Percentiles rank a stretch among this genome's conserved stretches.
These are phyloP conservation scores for Sugiyamaella pinicola DNA, from an alignment of 1,139 yeast genomes.

Conservation along the genomic window DNA sequence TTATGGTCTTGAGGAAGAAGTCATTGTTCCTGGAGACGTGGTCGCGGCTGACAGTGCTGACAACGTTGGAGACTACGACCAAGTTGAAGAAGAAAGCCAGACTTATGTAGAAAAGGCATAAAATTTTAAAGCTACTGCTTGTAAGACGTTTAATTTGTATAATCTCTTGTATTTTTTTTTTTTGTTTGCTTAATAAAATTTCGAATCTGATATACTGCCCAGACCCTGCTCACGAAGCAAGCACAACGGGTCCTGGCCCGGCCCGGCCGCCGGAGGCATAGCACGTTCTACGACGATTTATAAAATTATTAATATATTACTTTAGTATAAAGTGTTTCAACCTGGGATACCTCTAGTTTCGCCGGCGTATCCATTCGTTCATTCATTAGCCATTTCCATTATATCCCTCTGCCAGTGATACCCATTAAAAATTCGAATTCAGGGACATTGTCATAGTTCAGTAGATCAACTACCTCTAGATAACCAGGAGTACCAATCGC, in stretches of 20 bases:
- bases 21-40: conserved; percentile 23
- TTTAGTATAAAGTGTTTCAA: no score
- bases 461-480: conserved; percentile 18
- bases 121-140: neutral
- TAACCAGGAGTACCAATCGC: conserved; percentile 20
- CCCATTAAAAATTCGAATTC: conserved; percentile 22
- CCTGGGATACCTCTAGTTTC: no score
- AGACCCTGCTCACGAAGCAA: no score
- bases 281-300: no score
- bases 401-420: conserved; percentile 5
- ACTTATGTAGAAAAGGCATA: neutral
- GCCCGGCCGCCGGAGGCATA: no score
- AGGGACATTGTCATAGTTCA: conserved; percentile 16
- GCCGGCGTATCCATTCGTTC: neutral
- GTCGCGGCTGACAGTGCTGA: neutral
- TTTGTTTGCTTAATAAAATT: neutral
- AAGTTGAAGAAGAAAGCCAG: neutral
- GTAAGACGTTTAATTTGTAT: neutral
- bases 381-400: neutral
- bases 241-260: no score
- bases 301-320: no score
- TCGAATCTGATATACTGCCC: no score
- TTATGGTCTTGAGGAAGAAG: conserved; percentile 28
- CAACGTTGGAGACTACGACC: neutral
- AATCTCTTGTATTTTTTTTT: neutral